Base-by-base conservation (phyloP, 192 early-diverging fungal genomes). In the Dissophora ornata region DNA sequence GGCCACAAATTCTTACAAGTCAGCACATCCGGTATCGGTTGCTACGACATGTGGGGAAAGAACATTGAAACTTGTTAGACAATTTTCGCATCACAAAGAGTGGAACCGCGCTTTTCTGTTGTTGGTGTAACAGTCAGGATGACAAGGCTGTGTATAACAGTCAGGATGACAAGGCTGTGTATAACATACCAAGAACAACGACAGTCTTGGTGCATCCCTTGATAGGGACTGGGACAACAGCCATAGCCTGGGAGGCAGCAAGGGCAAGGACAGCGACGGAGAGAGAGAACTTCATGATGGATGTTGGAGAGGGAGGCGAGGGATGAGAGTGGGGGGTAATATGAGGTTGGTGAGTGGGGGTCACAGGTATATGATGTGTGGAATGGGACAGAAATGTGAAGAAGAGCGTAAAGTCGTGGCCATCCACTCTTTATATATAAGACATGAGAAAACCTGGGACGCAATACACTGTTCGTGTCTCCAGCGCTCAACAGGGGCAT, bases 281-380 rank as follows among this genome's bases (percentile, higher is more conserved):
- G 50, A 66, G 40, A 40, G 71, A 32, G 57, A 75, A 60, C 63
- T 75, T 75, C 71, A 75, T 75, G 49, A 16, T 69, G 66, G 10
- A 30, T 10, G 13, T 3, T 30, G 19, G 42, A 33, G 16, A 24
- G 18, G 11, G 19, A 21, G 18, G 29, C 2, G 16, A 26, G n/a
- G 24, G 16, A 41, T 6, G 36, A 58, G 25, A 21, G 16, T 7
- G 4, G 10, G 7, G 28, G 10, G 3, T 38, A 25, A 34, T 21
- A 18, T 15, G 54, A 41, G 33, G 19, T 21, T 6, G 4, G n/a
- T 9, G 3, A 50, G 25, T 2, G 48, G 19, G 29, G 19, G 4
- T 33, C n/a, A n/a, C 4, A 45, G n/a, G 44, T 45, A n/a, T n/a
- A n/a, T 5, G 44, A n/a, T 16, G 44, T 4, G 44, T 45, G 44